Evolutionary conservation across 176 grass and related monocot species (phyloP), one percentile per base, ranked within the genome.

Genomic region (Elymus sibiricus): DNA sequence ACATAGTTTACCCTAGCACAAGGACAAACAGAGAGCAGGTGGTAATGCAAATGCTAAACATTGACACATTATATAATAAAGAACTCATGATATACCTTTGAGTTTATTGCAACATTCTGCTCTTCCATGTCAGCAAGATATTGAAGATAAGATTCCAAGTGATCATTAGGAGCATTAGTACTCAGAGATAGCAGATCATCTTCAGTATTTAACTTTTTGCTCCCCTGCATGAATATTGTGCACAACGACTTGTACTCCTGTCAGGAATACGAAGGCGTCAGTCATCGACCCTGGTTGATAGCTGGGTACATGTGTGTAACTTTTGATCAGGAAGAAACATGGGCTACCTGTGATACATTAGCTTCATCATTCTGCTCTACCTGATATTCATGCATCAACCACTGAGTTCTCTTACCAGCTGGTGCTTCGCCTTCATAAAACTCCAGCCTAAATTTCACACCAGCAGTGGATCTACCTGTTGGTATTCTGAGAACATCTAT

Each of bases 161-260:
- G 11, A 42, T 87, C 80, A 38, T 29, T 77, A 82, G 47, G 43
- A 64, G 62, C 75, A 83, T 81, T 78, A 51, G 53, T 78, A 82
- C 51, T 66, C 28, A 81, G 24, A 79, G 22, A 86, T 35, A 61
- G 81, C 53, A 78, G 53, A 76, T 73, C 66, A 86, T 72, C 60
- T 17, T 79, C 58, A 65, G 42, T 64, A 87, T 63, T 73, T 60
- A 71, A 6, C 38, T 22, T 55, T 78, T 84, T 80, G 34, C 42
- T 68, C 40, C 82, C 53, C 53, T 58, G 76, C 77, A 64, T 83
- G 70, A 88, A 90, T 49, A 94, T 58, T 90, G 80, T 93, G 82
- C 74, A 92, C 85, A 97, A 85, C 73, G 80, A 92, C 87, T 70
- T 84, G 74, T 92, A 67, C 24, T 88, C 90, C 94, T 97, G 87